Conservation (phyloP, 1,284 basidiomycete genomes). For the Sphagnurus paluster region DNA sequence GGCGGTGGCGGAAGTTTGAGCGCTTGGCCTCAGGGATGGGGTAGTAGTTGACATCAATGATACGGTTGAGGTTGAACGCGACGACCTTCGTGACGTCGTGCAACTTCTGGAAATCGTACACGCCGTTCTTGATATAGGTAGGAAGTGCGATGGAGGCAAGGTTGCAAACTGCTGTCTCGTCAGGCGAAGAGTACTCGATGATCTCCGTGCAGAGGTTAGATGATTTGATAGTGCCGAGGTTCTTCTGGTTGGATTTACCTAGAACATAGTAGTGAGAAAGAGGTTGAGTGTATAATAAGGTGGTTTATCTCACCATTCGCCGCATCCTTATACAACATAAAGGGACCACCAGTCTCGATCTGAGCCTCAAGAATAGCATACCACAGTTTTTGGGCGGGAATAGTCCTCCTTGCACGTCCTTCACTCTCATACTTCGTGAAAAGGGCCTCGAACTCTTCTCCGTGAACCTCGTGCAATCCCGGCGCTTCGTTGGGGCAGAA, state of each 20-base stretch:
- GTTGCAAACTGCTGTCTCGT: conserved; percentile 99
- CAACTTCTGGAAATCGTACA: conserved; percentile 93
- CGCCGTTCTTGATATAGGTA: conserved; percentile 73
- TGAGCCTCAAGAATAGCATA: conserved; percentile 97
- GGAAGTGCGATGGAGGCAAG: conserved; percentile 97
- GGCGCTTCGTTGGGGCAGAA: conserved; percentile 99
- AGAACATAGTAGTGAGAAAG: conserved; percentile 8
- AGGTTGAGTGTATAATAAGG: background rate
- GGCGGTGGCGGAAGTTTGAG: conserved; percentile 97
- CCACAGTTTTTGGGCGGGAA: conserved; percentile 99
- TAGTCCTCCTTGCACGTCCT: conserved; percentile 83
- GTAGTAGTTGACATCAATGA: conserved; percentile 95
- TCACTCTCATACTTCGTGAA: conserved; percentile 92
- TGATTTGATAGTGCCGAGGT: conserved; percentile 98
- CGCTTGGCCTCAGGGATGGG: conserved; percentile 88
- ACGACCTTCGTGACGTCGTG: conserved; percentile 95
- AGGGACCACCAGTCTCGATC: conserved; percentile 97
- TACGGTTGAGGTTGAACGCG: conserved; percentile 89
- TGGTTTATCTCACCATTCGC: conserved; percentile 63
- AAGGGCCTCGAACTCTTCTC: conserved; percentile 89
- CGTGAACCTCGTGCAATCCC: conserved; percentile 87
- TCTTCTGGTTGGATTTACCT: conserved; percentile 98
- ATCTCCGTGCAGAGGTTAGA: conserved; percentile 99
- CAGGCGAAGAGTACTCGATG: conserved; percentile 97
- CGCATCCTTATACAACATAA: conserved; percentile 97